Percentiles rank a stretch among this genome's conserved stretches.
Evolutionary conservation across 352 stramenopile genomes (phyloP).

Genomic region (Globisporangium canariense): DNA sequence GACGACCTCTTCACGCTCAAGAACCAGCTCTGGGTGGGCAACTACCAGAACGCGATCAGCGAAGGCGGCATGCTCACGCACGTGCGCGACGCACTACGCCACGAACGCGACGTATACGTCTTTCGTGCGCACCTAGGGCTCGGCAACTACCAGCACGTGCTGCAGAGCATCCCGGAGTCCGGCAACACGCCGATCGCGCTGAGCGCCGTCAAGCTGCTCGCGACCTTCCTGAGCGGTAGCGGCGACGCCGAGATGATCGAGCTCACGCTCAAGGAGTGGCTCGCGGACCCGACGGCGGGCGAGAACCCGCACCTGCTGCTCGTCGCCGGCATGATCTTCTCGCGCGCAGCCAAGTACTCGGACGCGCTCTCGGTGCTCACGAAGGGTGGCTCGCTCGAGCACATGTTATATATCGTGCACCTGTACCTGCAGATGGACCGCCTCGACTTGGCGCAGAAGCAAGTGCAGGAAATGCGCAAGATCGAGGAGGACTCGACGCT

Average conservation of each 20-base stretch:
- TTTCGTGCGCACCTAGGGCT: constrained; percentile 89
- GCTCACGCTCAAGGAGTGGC: constrained; percentile 90
- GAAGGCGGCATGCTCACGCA: constrained; percentile 88
- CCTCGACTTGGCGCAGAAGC: constrained; percentile 89
- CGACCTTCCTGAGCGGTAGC: constrained; percentile 73
- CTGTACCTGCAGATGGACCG: constrained; percentile 94
- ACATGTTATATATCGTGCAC: constrained; percentile 85
- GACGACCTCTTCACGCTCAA: constrained; percentile 98
- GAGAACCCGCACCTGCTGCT: constrained; percentile 92
- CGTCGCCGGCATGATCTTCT: constrained; percentile 92
- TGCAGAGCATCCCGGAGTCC: constrained; percentile 78
- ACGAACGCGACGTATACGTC: constrained; percentile 94
- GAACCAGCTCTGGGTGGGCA: constrained; percentile 96
- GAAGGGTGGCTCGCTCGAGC: constrained; percentile 90
- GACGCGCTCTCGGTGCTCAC: constrained; percentile 93
- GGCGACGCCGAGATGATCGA: constrained; percentile 86
- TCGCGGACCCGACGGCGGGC: constrained; percentile 68
- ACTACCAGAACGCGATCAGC: constrained; percentile 94
- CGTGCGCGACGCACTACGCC: constrained; percentile 80
- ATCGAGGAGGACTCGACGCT: constrained; percentile 96
- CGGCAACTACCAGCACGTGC: constrained; percentile 87
- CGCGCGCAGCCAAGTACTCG: constrained; percentile 89
- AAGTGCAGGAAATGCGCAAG: constrained; percentile 86
- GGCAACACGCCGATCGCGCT: constrained; percentile 67
- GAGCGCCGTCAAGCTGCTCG: constrained; percentile 85